Evolutionary conservation across 2,329 filamentous ascomycete genomes (phyloP), one percentile per base, ranked within the genome.

Genomic region (Cladosporium sphaerospermum): DNA sequence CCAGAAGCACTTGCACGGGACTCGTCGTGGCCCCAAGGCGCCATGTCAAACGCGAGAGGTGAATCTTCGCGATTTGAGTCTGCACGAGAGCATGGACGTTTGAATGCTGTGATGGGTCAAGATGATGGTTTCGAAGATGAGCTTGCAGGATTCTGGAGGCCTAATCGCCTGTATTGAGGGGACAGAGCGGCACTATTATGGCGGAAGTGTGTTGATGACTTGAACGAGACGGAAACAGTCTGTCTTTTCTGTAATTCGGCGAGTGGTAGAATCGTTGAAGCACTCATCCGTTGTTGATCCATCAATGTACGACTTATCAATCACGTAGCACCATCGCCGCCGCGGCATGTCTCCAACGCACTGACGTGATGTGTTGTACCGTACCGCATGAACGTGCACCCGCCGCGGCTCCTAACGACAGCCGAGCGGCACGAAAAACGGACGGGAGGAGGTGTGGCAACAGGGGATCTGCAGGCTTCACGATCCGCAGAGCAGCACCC

Each of bases 131-230:
- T 51, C 8, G 40, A 37, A 14, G 40, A 51, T 32, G 48, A 39
- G 9, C 10, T 39, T 7, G 33, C 37, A 47, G 64, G 68, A 4
- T 75, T 75, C 61, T 76, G 74, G 74, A 69, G 67, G 58, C 73
- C 72, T 10, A 67, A 75, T 57, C 71, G 58, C 52, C 55, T 76
- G 54, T 76, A 76, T 60, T 76, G 66, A 72, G 18, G 8, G 4
- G 23, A 5, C 5, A 28, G 7, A 28, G 23, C 23, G 23, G 23
- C 23, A 7, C 1, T 16, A 3, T 4, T 16, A 11, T 7, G 5
- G 23, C 23, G 23, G 23, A 28, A 7, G 4, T 28, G 23, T 5
- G 7, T 28, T 5, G 4, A 28, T 28, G 23, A 28, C 23, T 28
- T 28, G 23, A 28, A 7, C 23, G 23, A 28, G 23, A 28, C 4